Evolutionary conservation across 768 basidiomycete species (phyloP).

Genomic region (Russula sp.): DNA sequence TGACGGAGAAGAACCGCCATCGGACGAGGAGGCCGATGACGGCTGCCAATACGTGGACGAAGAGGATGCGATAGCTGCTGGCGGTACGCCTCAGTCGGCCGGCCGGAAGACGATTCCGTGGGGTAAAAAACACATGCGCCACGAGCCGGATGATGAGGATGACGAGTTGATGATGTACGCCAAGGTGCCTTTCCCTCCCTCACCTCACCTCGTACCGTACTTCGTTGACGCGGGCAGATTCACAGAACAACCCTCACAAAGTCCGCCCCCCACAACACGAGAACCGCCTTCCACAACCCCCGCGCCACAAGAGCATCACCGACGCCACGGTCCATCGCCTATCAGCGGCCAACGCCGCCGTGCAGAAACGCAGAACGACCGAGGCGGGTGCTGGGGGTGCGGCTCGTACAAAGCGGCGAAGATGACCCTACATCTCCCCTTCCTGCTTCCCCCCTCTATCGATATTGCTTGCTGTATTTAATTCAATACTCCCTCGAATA

Average conservation of each 20-base stretch:
- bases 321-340: slow-evolving; percentile 1
- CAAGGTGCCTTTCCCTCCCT: slow-evolving; percentile 34
- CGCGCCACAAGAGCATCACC: slow-evolving; percentile 12
- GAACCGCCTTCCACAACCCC: not conserved
- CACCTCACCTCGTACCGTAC: not conserved
- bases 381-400: not conserved
- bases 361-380: slow-evolving; percentile 10
- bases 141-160: slow-evolving; percentile 36
- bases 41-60: slow-evolving; percentile 17
- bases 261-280: slow-evolving; percentile 29
- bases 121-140: slow-evolving; percentile 17
- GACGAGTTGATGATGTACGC: slow-evolving; percentile 57
- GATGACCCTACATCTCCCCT: not conserved
- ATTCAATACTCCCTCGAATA: not conserved
- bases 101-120: slow-evolving; percentile 3
- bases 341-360: slow-evolving; percentile 2
- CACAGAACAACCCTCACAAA: slow-evolving; percentile 38
- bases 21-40: not conserved
- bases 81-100: not conserved
- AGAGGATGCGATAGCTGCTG: slow-evolving; percentile 12
- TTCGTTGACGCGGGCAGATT: not conserved
- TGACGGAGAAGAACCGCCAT: slow-evolving; percentile 36
- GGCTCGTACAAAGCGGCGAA: slow-evolving; percentile 14
- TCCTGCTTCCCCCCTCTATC: not conserved
- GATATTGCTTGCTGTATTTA: slow-evolving; percentile 4